Evolutionary conservation across 2,329 filamentous ascomycete genomes (phyloP).

Genomic region (Fusarium verticillioides): DNA sequence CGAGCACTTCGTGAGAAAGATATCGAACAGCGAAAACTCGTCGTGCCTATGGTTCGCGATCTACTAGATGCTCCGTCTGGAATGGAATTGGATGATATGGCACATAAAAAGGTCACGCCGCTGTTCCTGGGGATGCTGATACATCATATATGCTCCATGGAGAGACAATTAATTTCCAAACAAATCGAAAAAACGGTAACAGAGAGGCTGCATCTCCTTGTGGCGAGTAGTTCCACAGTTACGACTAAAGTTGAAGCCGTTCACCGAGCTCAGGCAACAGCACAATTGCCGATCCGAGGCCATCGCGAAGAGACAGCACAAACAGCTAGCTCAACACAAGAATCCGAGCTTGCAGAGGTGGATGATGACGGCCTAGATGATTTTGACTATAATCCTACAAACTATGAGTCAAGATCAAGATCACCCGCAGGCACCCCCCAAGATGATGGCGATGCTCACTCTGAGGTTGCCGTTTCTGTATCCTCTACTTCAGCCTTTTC

Average conservation of each 20-base stretch:
- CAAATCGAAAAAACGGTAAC: conserved; percentile 5
- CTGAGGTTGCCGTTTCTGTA: neutral
- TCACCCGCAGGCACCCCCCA: neutral
- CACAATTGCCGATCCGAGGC: neutral
- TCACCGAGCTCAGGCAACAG: neutral
- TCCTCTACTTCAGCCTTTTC: neutral
- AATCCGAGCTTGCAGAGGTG: neutral
- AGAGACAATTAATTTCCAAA: neutral
- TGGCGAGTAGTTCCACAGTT: neutral
- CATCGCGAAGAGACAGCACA: neutral
- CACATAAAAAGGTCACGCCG: conserved; percentile 4
- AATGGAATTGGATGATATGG: neutral
- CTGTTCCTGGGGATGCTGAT: conserved; percentile 22
- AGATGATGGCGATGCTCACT: neutral
- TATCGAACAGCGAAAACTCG: neutral
- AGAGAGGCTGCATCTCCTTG: neutral
- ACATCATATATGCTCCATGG: neutral
- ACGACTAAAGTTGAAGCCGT: neutral
- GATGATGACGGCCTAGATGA: neutral
- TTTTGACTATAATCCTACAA: neutral
- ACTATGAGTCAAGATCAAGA: neutral
- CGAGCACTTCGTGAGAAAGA: neutral
- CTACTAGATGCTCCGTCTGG: neutral
- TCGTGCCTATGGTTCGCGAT: neutral
- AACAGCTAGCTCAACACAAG: accelerated